These are phyloP conservation scores for Aureobasidium sp. DNA, from an alignment of 2,329 filamentous ascomycete genomes.

Conservation along the genomic window DNA sequence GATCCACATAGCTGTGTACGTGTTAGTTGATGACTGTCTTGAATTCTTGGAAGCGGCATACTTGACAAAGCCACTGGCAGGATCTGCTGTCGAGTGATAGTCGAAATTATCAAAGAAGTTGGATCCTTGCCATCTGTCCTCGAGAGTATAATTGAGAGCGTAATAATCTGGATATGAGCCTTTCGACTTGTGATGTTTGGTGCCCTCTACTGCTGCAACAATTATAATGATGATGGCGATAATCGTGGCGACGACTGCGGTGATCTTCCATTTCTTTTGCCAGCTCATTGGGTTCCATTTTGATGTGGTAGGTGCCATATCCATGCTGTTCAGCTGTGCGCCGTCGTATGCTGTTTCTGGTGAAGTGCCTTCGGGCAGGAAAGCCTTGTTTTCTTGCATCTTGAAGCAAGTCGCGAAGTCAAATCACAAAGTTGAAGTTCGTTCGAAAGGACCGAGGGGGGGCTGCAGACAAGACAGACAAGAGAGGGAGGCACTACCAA, in stretches of 20 bases:
- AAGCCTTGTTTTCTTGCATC: constrained; percentile 12
- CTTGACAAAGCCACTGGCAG: constrained; percentile 45
- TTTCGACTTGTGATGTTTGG: constrained; percentile 12
- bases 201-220: constrained; percentile 24
- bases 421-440: not conserved
- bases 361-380: not conserved
- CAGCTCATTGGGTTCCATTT: constrained; percentile 24
- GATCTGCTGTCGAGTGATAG: constrained; percentile 42
- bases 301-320: constrained; percentile 15
- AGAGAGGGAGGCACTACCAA: too few relatives aligned
- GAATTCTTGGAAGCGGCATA: constrained; percentile 29
- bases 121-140: constrained; percentile 34
- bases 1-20: constrained; percentile 19
- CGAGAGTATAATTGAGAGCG: constrained; percentile 22
- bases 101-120: constrained; percentile 45
- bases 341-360: not conserved
- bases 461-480: too few relatives aligned
- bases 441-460: not conserved
- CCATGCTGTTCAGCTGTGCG: not conserved
- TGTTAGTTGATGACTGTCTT: not conserved
- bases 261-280: constrained; percentile 19
- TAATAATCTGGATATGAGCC: constrained; percentile 25
- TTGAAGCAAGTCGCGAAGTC: not conserved
- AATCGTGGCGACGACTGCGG: constrained; percentile 18
- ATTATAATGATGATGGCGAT: constrained; percentile 22